Conservation (phyloP, 768 basidiomycete genomes). For the Tulasnella sp. region DNA sequence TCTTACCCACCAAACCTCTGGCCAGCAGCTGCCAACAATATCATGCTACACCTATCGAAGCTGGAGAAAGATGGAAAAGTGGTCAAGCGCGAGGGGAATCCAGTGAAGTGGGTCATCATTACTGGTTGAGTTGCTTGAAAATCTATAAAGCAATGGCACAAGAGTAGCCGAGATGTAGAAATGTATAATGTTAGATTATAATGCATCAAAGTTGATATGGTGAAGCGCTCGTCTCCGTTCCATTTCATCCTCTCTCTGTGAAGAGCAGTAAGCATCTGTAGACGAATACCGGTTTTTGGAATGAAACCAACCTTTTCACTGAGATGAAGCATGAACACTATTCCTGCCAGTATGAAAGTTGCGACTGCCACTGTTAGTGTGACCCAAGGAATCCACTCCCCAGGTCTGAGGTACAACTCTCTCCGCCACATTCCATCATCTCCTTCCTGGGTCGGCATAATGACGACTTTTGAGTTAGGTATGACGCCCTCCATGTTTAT, state of each 20-base stretch:
- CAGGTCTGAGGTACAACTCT: slow-evolving; percentile 82
- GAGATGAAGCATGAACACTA: slow-evolving; percentile 76
- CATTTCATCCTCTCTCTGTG: slow-evolving; percentile 82
- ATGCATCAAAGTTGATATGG: slow-evolving; percentile 93
- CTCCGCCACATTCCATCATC: slow-evolving; percentile 57
- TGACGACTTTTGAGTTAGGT: slow-evolving; percentile 94
- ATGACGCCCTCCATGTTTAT: slow-evolving; percentile 96
- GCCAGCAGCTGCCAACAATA: slow-evolving; percentile 55
- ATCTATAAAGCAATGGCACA: neutral
- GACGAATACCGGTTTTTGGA: neutral
- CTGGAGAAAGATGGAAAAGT: slow-evolving; percentile 52
- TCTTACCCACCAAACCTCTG: slow-evolving; percentile 57
- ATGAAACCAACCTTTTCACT: slow-evolving; percentile 68
- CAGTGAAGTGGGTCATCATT: no score
- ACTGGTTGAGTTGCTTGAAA: no score
- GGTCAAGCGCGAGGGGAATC: neutral
- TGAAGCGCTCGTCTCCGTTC: slow-evolving; percentile 82
- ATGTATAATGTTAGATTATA: slow-evolving; percentile 33
- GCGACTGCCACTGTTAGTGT: slow-evolving; percentile 72
- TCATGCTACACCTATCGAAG: slow-evolving; percentile 62
- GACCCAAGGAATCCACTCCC: slow-evolving; percentile 97
- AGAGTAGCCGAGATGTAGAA: neutral
- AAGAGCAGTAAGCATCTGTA: slow-evolving; percentile 5
- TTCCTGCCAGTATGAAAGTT: slow-evolving; percentile 57
- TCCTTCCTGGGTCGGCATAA: slow-evolving; percentile 50